These are phyloP conservation scores for Escovopsis weberi DNA, from an alignment of 2,329 filamentous ascomycete genomes.

Conservation along the genomic window DNA sequence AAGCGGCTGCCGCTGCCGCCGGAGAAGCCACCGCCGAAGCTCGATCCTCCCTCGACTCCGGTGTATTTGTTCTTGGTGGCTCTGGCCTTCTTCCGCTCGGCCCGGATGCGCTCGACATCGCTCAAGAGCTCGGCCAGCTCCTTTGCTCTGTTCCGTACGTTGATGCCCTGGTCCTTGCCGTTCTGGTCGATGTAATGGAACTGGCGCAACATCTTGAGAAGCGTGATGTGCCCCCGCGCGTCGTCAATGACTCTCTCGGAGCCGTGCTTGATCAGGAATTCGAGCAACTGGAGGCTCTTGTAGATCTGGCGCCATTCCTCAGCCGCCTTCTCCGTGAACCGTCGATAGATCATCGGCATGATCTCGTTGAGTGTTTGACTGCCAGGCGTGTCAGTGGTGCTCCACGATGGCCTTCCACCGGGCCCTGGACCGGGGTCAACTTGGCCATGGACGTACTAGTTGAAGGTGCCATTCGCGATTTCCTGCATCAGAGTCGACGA, in stretches of 20 bases:
- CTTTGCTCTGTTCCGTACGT: slow-evolving; percentile 92
- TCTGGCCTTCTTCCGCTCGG: slow-evolving; percentile 79
- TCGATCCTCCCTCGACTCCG: slow-evolving; percentile 72
- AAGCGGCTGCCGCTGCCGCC: slow-evolving; percentile 21
- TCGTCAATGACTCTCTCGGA: slow-evolving; percentile 97
- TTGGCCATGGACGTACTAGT: slow-evolving; percentile 55
- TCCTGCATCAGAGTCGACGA: slow-evolving; percentile 81
- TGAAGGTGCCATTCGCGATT: slow-evolving; percentile 94
- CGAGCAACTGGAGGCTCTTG: slow-evolving; percentile 90
- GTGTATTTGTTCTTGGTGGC: slow-evolving; percentile 88
- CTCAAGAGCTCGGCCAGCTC: slow-evolving; percentile 86
- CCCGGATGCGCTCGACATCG: slow-evolving; percentile 76
- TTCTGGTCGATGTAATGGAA: slow-evolving; percentile 96
- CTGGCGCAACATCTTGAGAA: slow-evolving; percentile 95
- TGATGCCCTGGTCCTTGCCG: slow-evolving; percentile 96
- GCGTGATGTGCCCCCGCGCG: slow-evolving; percentile 82
- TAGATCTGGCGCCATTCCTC: slow-evolving; percentile 99
- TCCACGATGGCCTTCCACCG: neutral
- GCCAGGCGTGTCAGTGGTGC: neutral
- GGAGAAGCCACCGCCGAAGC: slow-evolving; percentile 44
- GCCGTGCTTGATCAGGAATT: slow-evolving; percentile 95
- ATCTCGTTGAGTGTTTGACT: slow-evolving; percentile 83
- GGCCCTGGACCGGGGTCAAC: neutral
- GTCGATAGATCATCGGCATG: slow-evolving; percentile 99
- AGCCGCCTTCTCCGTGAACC: slow-evolving; percentile 94